phyloP scores from a whole-genome alignment of 2,329 filamentous ascomycete species.

The Penicillium occitanis region DNA sequence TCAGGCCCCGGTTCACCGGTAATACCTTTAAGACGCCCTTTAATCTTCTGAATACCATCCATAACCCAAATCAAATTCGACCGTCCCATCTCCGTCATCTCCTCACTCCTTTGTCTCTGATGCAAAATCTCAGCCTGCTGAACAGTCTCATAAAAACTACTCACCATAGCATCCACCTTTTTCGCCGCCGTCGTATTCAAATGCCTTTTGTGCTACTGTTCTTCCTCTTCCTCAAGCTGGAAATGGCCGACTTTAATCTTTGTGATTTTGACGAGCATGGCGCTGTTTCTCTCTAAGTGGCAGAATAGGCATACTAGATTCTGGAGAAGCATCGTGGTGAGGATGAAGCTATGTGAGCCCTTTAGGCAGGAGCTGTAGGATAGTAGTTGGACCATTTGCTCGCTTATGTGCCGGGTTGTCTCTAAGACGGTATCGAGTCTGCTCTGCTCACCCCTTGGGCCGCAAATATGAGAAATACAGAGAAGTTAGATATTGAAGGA shows the following conservation, averaged over 20 bases:
- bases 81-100: slow-evolving; percentile 2
- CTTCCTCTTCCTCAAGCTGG: background rate
- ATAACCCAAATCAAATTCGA: background rate
- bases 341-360: too few species aligned
- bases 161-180: background rate
- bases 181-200: background rate
- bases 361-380: too few species aligned
- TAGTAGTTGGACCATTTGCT: too few species aligned
- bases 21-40: background rate
- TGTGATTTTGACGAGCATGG: background rate
- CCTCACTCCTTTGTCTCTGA: background rate
- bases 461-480: too few species aligned
- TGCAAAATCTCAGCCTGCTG: background rate
- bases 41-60: background rate
- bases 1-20: background rate
- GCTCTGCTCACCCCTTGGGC: too few species aligned
- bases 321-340: background rate
- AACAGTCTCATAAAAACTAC: background rate
- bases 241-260: background rate
- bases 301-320: background rate
- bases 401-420: too few species aligned
- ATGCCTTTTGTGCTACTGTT: background rate
- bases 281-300: background rate
- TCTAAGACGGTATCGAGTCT: too few species aligned
- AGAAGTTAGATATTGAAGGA: background rate